Base-by-base conservation (phyloP, 306 rosid genomes). In the Cyclanthera cordifolia region DNA sequence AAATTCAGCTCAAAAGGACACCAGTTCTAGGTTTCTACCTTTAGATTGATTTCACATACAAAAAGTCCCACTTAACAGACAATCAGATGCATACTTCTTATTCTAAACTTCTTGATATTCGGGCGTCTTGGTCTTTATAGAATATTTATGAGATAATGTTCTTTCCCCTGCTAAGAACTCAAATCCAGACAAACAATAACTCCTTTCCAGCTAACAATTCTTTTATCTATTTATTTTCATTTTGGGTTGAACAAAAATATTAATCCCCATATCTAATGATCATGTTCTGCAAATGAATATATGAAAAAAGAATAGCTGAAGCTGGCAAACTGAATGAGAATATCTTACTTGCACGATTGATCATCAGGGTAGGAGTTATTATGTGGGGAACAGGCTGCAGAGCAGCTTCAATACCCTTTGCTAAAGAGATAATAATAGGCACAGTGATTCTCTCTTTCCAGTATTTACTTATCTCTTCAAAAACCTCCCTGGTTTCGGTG, bases 361-460 rank as follows among this genome's bases (percentile, higher is more conserved):
- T 88, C 90, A 91, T 85, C 71, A 78, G 86, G 8, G 97, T 91
- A 20, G 97, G 96, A 77, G 97, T 91, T 15, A 87, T 80, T 67
- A 91, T 87, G 77, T 85, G 96, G 2, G 97, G 97, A 52, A 83
- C 83, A 75, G 96, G 95, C 57, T 91, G 78, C 69, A 91, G 68
- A 49, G 95, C 95, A 72, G 97, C 96, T 80, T 91, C 89, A 8
- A 89, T 87, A 43, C 97, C 97, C 77, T 91, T 89, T 0, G 97
- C 85, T 57, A 91, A 78, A 27, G 96, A 88, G 60, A 91, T 89
- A 6, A 91, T 91, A 20, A 91, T 79, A 24, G 97, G 97, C 50
- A 81, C 84, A 14, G 88, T 79, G 74, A 89, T 81, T 73, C 96
- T 87, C 81, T 91, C 97, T 73, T 89, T 89, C 97, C 96, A 91